Evolutionary conservation across 2,329 filamentous ascomycete species (phyloP), one percentile per base, ranked within the genome.

Genomic region (Calonectria pseudoreteaudii): DNA sequence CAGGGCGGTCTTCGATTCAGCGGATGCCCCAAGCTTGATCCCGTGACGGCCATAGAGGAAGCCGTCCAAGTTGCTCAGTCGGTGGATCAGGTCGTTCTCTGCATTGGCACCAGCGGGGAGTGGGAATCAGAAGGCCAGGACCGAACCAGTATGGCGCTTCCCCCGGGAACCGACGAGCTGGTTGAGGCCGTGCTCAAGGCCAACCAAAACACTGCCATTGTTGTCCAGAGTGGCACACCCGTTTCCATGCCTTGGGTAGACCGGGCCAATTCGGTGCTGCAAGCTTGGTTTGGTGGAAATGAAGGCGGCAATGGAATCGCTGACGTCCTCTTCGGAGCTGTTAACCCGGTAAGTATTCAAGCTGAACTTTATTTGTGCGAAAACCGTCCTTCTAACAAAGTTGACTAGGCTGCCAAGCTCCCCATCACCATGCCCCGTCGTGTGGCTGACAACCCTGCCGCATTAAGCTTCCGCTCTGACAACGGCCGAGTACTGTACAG

Each of bases 281-380:
- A 78, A 68, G 70, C 73, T 8, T 78, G 76, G 76, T 78, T 71
- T 26, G 73, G 75, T 9, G 76, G 76, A 3, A 77, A 77, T n/a
- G 75, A 78, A 31, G 58, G 58, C 30, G 76, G 76, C 2, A 78
- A 78, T 31, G 73, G 73, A 11, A 74, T 78, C 18, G 75, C 75
- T 1, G 76, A 78, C 16, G 76, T 78, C 31, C 65, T 78, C 1
- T 76, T 78, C 64, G 76, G 76, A 20, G 62, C 18, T 1, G 74
- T 74, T 13, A 76, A 76, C 47, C 75, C 75, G 5, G 75, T 75
- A 58, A 68, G 75, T 62, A 7, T 16, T 13, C 20, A 14, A 14
- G 1, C 30, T 11, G 4, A 50, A 23, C 41, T 18, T 4, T 16
- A 20, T 28, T 41, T 4, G 23, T 4, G 10, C 23, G 13, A 34